Conservation (phyloP, 768 basidiomycete species). For the Fomitopsis serialis region DNA sequence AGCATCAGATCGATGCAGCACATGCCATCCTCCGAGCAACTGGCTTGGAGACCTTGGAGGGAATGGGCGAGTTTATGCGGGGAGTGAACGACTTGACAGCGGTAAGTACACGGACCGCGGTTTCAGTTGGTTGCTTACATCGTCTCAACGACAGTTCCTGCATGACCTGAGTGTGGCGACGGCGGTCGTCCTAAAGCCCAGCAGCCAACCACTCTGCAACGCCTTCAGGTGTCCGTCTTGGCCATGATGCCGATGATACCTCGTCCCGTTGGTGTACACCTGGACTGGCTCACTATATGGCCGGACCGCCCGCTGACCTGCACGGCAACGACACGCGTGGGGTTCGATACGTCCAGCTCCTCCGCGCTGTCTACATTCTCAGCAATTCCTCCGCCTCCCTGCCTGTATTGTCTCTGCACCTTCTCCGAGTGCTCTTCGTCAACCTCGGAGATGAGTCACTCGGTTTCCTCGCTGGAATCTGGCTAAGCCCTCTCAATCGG, state of each 20-base stretch:
- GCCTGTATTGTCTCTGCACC: slow-evolving; percentile 43
- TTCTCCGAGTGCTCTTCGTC: slow-evolving; percentile 63
- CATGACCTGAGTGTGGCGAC: slow-evolving; percentile 40
- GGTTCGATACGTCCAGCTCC: slow-evolving; percentile 49
- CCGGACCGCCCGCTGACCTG: background rate
- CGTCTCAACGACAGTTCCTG: slow-evolving; percentile 32
- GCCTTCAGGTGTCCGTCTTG: slow-evolving; percentile 55
- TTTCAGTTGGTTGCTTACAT: background rate
- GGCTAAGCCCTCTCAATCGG: slow-evolving; percentile 28
- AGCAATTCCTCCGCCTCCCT: slow-evolving; percentile 51
- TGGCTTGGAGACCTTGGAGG: slow-evolving; percentile 39
- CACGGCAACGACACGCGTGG: slow-evolving; percentile 15
- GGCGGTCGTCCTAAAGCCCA: slow-evolving; percentile 54
- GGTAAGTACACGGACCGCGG: slow-evolving; percentile 15
- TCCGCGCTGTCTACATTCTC: slow-evolving; percentile 60
- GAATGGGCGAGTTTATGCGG: slow-evolving; percentile 32
- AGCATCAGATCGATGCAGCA: slow-evolving; percentile 53
- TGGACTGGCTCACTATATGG: slow-evolving; percentile 47
- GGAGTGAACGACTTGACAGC: slow-evolving; percentile 23
- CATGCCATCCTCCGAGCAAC: slow-evolving; percentile 42
- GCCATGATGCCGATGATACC: slow-evolving; percentile 44
- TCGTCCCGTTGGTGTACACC: slow-evolving; percentile 32
- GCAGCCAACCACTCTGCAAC: slow-evolving; percentile 48
- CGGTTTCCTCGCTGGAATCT: slow-evolving; percentile 75
- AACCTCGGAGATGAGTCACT: slow-evolving; percentile 66